These are phyloP conservation scores for Tricholoma sp. DNA, from an alignment of 768 basidiomycete species.

Conservation along the genomic window DNA sequence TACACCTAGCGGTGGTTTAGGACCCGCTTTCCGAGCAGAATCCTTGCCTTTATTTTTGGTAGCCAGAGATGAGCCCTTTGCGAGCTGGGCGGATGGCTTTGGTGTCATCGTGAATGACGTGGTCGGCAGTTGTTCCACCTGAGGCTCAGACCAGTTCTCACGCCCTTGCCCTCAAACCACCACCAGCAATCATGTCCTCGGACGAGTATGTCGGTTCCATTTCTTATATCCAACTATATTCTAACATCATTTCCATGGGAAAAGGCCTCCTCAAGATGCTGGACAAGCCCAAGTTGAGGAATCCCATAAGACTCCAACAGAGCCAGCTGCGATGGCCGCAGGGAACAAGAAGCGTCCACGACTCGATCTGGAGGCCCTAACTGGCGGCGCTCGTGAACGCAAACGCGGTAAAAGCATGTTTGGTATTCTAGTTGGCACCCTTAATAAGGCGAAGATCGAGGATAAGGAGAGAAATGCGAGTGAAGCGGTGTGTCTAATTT, in stretches of 20 bases:
- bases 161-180: conserved; percentile 20
- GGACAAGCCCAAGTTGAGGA: conserved; percentile 24
- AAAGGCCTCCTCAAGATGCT: conserved; percentile 25
- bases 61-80: conserved; percentile 2
- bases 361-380: conserved; percentile 51
- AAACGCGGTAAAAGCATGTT: conserved; percentile 89
- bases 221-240: background rate
- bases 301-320: conserved; percentile 33
- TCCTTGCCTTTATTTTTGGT: conserved; percentile 6
- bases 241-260: conserved; percentile 1
- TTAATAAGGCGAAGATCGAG: conserved; percentile 85
- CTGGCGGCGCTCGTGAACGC: conserved; percentile 50
- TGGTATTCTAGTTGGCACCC: conserved; percentile 75
- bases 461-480: conserved; percentile 82
- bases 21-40: conserved; percentile 1
- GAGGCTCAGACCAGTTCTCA: conserved; percentile 24
- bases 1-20: conserved; percentile 36
- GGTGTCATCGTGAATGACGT: conserved; percentile 8
- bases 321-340: conserved; percentile 38
- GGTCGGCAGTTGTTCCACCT: no score
- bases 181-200: conserved; percentile 38
- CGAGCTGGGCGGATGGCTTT: conserved; percentile 2
- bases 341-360: conserved; percentile 64
- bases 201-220: conserved; percentile 40
- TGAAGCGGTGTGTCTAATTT: conserved; percentile 57